phyloP scores from a whole-genome alignment of 129 eudicot genomes.

The Smallanthus sonchifolius region DNA sequence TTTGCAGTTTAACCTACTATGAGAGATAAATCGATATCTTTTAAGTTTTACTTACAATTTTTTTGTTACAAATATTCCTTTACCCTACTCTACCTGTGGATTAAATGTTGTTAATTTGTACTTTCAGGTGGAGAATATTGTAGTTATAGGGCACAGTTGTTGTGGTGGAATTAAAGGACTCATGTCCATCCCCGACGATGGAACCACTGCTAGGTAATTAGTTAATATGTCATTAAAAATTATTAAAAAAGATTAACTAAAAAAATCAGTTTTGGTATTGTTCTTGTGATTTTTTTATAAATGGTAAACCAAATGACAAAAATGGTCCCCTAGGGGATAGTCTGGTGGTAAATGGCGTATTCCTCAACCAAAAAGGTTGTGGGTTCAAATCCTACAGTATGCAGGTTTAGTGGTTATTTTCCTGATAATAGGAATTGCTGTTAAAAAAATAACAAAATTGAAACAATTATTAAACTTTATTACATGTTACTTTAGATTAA shows the following conservation, averaged over 20 bases:
- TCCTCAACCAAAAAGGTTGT: too few relatives aligned
- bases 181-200: conserved; percentile 92
- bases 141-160: conserved; percentile 93
- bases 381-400: too few relatives aligned
- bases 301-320: too few relatives aligned
- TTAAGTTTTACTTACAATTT: neutral
- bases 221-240: too few relatives aligned
- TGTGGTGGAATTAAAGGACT: conserved; percentile 99
- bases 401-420: too few relatives aligned
- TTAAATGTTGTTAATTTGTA: neutral
- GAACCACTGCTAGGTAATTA: conserved; percentile 61
- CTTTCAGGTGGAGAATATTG: conserved; percentile 84
- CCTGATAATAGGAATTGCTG: too few relatives aligned
- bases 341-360: too few relatives aligned
- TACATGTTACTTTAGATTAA: neutral
- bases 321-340: too few relatives aligned
- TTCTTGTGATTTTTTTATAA: neutral
- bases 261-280: too few relatives aligned
- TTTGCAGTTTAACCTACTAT: conserved; percentile 8
- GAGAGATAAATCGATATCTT: conserved; percentile 14
- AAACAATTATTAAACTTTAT: neutral
- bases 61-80: conserved; percentile 8
- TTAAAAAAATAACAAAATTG: neutral
- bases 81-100: neutral
- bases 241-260: too few relatives aligned